Evolutionary conservation across 768 basidiomycete species (phyloP), one percentile per base, ranked within the genome.

Genomic region (Pisolithus sp.): DNA sequence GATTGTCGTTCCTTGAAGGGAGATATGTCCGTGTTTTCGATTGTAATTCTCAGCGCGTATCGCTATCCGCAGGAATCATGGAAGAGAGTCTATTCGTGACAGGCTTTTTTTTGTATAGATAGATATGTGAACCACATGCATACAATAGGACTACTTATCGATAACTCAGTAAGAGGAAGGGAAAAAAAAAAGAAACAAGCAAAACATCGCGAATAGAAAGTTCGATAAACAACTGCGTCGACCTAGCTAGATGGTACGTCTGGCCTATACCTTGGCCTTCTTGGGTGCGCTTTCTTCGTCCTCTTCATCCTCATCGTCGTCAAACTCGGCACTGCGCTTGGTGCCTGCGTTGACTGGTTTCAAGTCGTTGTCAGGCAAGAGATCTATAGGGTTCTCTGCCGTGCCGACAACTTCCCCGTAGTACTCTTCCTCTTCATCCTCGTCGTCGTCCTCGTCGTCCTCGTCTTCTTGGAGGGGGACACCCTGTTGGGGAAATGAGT

Each of bases 1-100:
- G 57, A 71, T 74, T n/a, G 53, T 89, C 5, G 86, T 85, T 18
- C 86, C 88, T 5, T 91, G 31, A 47, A 44, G 7, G n/a, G 24
- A 24, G 15, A 13, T 40, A 8, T 15, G 42, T 21, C 26, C 26
- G 5, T 6, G 5, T 26, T 26, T 26, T 26, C 26, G 26, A 24
- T 40, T n/a, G n/a, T 41, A 20, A 18, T 5, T 9, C 7, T 23
- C 40, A 41, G 8, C 9, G 5, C 17, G n/a, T 20, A 18, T 41
- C 7, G 17, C 21, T 20, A 41, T 41, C 40, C 6, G 12, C 23
- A 41, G 5, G 8, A 41, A n/a, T 41, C 40, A 41, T 40, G 39
- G 9, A n/a, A 40, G 9, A 18, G 40, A 41, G 18, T 41, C 40
- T 13, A 41, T 34, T 34, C 34, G 34, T 15, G 34, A 34, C 13